These are phyloP conservation scores for Pythium aristosporum DNA, from an alignment of 352 stramenopile species.

Conservation along the genomic window DNA sequence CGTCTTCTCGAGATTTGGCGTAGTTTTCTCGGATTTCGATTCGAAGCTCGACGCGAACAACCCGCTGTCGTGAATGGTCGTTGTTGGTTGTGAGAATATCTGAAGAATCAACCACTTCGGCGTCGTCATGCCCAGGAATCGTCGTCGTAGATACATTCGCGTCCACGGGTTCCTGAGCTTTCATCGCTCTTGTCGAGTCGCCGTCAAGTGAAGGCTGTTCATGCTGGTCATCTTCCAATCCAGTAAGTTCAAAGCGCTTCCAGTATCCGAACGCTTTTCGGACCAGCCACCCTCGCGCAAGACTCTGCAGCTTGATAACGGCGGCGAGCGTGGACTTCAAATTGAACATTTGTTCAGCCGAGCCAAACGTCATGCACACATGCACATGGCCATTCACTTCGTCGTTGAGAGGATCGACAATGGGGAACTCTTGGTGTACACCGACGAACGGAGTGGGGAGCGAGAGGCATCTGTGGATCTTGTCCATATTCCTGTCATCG, in stretches of 20 bases:
- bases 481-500: background rate
- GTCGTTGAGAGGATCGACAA: slow-evolving; percentile 50
- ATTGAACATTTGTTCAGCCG: slow-evolving; percentile 53
- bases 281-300: slow-evolving; percentile 28
- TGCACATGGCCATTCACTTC: slow-evolving; percentile 33
- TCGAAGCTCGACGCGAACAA: slow-evolving; percentile 20
- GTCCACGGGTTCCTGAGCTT: background rate
- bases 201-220: background rate
- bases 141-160: background rate
- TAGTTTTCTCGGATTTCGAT: slow-evolving; percentile 16
- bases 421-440: slow-evolving; percentile 37
- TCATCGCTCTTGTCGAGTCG: background rate
- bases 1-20: background rate
- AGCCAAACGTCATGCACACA: slow-evolving; percentile 40
- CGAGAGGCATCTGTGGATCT: background rate
- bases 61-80: background rate
- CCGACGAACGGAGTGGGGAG: slow-evolving; percentile 15
- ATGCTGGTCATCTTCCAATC: background rate
- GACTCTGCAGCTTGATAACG: slow-evolving; percentile 38
- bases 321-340: slow-evolving; percentile 29
- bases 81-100: background rate
- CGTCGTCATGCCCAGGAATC: background rate
- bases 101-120: background rate
- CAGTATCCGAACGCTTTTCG: slow-evolving; percentile 12
- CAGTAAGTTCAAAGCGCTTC: slow-evolving; percentile 17